Evolutionary conservation across 2,329 filamentous ascomycete genomes (phyloP).

Genomic region (Penicillium hordei): DNA sequence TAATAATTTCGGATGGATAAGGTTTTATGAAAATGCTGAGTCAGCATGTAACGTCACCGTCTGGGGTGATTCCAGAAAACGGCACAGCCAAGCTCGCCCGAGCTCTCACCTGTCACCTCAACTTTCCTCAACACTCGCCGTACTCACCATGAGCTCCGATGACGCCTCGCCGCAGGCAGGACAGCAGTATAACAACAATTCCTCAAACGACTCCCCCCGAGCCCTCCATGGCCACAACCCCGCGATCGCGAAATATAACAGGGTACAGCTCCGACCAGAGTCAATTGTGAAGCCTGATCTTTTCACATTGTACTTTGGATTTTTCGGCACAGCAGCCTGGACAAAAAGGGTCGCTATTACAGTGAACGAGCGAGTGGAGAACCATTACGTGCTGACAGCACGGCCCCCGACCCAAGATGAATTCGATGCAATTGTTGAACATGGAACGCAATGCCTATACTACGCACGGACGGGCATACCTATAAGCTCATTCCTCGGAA

Average conservation of each 20-base stretch:
- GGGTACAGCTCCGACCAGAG: constrained; percentile 27
- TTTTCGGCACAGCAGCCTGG: constrained; percentile 26
- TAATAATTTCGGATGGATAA: neutral
- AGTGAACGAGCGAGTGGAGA: constrained; percentile 22
- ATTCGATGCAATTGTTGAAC: constrained; percentile 33
- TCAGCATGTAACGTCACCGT: constrained; percentile 18
- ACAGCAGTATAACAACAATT: neutral
- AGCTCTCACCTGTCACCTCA: neutral
- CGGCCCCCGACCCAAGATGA: constrained; percentile 37
- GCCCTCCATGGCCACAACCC: constrained; percentile 10
- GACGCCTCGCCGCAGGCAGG: constrained; percentile 23
- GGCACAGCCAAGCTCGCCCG: neutral
- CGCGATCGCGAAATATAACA: constrained; percentile 16
- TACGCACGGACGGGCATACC: constrained; percentile 22
- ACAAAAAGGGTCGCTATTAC: constrained; percentile 2
- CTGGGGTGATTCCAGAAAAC: neutral
- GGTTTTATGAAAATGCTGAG: constrained; percentile 7
- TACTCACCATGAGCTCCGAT: constrained; percentile 28
- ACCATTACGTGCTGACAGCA: constrained; percentile 22
- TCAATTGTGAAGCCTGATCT: constrained; percentile 26
- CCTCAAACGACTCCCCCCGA: constrained; percentile 6
- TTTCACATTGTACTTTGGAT: constrained; percentile 31
- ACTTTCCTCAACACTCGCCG: neutral
- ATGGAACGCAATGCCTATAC: constrained; percentile 23
- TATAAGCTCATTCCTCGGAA: constrained; percentile 14